Conservation (phyloP, 441 rosid species). For the Euphorbia schlechtendalii region DNA sequence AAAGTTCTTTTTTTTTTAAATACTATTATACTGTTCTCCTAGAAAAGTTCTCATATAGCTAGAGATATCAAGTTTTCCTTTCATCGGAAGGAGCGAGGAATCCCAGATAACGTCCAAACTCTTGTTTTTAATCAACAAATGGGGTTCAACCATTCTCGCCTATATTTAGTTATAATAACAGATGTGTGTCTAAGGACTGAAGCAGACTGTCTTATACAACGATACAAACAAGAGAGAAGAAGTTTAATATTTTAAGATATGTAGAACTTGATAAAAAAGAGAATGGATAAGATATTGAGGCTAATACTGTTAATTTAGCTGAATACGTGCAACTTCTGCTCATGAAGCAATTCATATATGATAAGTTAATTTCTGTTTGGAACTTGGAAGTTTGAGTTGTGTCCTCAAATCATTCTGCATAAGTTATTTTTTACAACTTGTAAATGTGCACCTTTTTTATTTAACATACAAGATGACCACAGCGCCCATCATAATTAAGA, state of each 20-base stretch:
- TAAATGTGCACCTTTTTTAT: not conserved
- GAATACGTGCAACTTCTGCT: not conserved
- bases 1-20: no score
- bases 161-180: no score
- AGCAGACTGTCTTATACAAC: not conserved
- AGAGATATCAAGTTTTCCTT: not conserved
- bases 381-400: not conserved
- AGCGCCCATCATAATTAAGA: not conserved
- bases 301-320: not conserved
- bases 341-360: not conserved
- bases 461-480: not conserved
- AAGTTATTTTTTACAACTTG: not conserved
- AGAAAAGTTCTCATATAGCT: not conserved
- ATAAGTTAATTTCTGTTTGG: not conserved
- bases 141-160: not conserved
- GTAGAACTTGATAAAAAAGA: not conserved
- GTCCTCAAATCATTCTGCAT: not conserved
- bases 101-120: no score
- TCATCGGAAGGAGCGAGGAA: not conserved
- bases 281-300: not conserved
- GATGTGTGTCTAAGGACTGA: not conserved
- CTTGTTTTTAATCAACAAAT: not conserved
- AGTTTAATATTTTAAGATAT: not conserved
- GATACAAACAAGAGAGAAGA: not conserved
- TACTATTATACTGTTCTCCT: not conserved